A percentile compares a stretch with the other conserved stretches of the same genome.
Evolutionary conservation across 306 rosid genomes (phyloP).

Genomic region (Carpinus viminea): DNA sequence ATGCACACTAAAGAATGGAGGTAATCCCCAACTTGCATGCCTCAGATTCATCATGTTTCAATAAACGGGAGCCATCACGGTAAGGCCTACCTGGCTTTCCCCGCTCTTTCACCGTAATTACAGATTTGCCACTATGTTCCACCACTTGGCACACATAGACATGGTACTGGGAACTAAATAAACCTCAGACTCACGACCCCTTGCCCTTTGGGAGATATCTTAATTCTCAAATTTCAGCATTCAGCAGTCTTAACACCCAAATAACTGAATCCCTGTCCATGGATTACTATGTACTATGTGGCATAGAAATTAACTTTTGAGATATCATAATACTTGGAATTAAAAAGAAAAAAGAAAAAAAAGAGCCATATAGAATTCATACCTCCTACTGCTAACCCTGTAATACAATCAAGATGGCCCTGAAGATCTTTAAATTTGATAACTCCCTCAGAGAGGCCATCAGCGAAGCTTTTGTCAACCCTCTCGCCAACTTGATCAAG

Average conservation of each 20-base stretch:
- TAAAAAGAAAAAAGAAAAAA: not conserved
- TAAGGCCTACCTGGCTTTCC: not conserved
- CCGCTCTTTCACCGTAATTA: not conserved
- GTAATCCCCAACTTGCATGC: conserved; percentile 27
- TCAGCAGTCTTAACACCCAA: not conserved
- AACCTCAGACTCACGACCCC: not conserved
- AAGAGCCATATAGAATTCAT: conserved; percentile 19
- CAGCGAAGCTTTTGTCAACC: conserved; percentile 39
- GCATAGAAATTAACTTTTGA: conserved; percentile 16
- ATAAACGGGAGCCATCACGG: not conserved
- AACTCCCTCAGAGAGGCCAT: conserved; percentile 54
- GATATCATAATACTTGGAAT: conserved; percentile 7
- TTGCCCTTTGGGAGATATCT: not conserved
- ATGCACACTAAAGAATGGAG: conserved; percentile 11
- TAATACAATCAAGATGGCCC: conserved; percentile 80
- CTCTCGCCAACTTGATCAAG: conserved; percentile 35
- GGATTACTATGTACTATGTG: not conserved
- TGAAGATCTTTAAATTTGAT: conserved; percentile 58
- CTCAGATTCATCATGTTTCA: conserved; percentile 14
- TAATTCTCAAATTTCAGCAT: not conserved
- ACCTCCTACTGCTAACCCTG: conserved; percentile 89
- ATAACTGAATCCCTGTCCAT: not conserved
- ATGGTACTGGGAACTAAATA: not conserved
- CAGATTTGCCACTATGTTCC: not conserved
- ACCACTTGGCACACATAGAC: not conserved